Evolutionary conservation across 2,329 filamentous ascomycete genomes (phyloP), one percentile per base, ranked within the genome.

Genomic region (Xylariaceae sp.): DNA sequence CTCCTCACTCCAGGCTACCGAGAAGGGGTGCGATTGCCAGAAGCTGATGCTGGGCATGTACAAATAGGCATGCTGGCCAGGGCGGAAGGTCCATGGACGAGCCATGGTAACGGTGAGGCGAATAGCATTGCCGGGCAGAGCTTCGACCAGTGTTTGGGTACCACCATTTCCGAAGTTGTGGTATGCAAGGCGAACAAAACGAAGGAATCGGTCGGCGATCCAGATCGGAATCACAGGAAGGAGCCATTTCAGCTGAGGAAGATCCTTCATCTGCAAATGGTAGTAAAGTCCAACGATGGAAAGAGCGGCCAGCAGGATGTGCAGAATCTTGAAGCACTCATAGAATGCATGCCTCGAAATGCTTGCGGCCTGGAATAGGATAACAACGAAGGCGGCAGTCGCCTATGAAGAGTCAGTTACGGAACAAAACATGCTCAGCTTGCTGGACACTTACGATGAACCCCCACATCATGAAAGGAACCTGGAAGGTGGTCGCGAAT

Each of bases 1-100:
- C 47, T 87, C 83, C 45, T 88, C 82, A 50, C 79, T 83, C 86
- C 86, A 91, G 28, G 84, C 83, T 33, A 89, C 72, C 3, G 85
- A 87, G 68, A 90, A 90, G 1, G 86, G 86, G 57, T 91, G 86
- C 35, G 83, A 88, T 53, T 85, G 85, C 76, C 79, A 83, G 47
- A 81, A 72, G 48, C 83, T 83, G 55, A 90, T 69, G 4, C 73
- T 70, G 7, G 87, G 87, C 65, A 91, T 76, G 66, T 89, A 89
- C 16, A 91, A 66, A 61, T 89, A 91, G 28, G 85, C 82, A 60
- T 91, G 86, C 63, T 89, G 85, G 28, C 86, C 85, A 0, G 86
- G 81, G 44, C 73, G 72, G 71, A 87, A 87, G 31, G 67, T 75
- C 85, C 86, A 90, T n/a, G 85, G 84, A 34, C 85, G 80, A 9